phyloP scores from a whole-genome alignment of 805 yeast species.

The Saturnispora sekii region DNA sequence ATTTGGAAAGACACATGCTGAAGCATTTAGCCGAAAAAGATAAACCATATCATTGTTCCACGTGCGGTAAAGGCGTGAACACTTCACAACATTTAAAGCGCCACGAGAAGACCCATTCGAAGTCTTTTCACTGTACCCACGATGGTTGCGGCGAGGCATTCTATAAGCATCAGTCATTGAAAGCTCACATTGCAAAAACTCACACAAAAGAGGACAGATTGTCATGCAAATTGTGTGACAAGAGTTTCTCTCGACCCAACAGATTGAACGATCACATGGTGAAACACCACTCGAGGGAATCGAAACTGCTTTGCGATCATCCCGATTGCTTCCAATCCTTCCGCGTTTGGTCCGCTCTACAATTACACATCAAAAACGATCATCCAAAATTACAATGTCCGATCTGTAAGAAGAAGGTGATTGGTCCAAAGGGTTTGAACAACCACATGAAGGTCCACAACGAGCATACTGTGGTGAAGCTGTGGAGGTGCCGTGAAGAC shows the following conservation, averaged over 20 bases:
- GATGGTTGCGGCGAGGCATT: conserved; percentile 60
- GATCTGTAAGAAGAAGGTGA: conserved; percentile 61
- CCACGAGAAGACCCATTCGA: conserved; percentile 75
- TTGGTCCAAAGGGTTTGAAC: conserved; percentile 58
- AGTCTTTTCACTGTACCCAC: conserved; percentile 50
- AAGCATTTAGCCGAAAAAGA: conserved; percentile 45
- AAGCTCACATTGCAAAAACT: conserved; percentile 56
- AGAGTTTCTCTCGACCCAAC: conserved; percentile 52
- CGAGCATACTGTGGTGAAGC: conserved; percentile 36
- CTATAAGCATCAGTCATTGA: conserved; percentile 63
- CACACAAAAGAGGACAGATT: conserved; percentile 43
- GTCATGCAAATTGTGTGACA: conserved; percentile 54
- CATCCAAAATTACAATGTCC: conserved; percentile 64
- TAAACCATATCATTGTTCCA: conserved; percentile 63
- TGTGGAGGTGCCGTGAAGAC: conserved; percentile 55
- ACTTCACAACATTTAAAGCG: conserved; percentile 72
- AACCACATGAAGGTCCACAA: conserved; percentile 73
- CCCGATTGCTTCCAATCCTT: conserved; percentile 52
- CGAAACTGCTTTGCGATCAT: conserved; percentile 48
- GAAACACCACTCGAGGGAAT: conserved; percentile 48
- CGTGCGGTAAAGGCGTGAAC: conserved; percentile 76
- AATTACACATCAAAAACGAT: conserved; percentile 55
- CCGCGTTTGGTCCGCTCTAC: conserved; percentile 66
- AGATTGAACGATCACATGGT: conserved; percentile 56
- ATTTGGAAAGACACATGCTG: conserved; percentile 62